These are phyloP conservation scores for Anethum foeniculum DNA, from an alignment of 140 eudicot species.

Conservation along the genomic window DNA sequence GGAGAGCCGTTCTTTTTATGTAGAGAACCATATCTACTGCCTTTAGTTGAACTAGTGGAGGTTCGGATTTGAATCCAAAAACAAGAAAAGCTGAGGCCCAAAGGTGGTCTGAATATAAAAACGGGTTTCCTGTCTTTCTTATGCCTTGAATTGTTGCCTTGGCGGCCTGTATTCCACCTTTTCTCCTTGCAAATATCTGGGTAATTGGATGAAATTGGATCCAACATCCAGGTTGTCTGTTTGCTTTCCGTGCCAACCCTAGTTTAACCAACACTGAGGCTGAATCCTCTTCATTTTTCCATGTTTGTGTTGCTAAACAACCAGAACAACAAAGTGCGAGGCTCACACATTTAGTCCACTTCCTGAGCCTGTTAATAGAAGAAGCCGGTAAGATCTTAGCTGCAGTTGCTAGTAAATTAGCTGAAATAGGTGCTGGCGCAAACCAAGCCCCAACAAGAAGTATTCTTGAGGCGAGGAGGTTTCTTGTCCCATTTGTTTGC, in stretches of 20 bases:
- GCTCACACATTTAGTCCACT: conserved; percentile 44
- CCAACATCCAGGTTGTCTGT: conserved; percentile 40
- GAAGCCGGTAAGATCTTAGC: conserved; percentile 40
- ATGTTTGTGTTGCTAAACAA: conserved; percentile 32
- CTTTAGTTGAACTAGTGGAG: conserved; percentile 70
- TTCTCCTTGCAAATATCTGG: conserved; percentile 35
- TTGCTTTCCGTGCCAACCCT: conserved; percentile 52
- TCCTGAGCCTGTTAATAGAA: conserved; percentile 29
- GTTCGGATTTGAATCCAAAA: conserved; percentile 68
- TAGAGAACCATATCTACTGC: conserved; percentile 57
- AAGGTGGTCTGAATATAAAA: conserved; percentile 42
- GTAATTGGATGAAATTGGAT: conserved; percentile 69
- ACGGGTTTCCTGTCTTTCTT: conserved; percentile 42
- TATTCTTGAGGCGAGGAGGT: conserved; percentile 54
- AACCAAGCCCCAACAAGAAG: conserved; percentile 73
- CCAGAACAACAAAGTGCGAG: conserved; percentile 32
- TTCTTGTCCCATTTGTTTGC: conserved; percentile 36
- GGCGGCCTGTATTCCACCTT: conserved; percentile 44
- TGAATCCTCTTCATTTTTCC: conserved; percentile 62
- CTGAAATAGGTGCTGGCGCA: conserved; percentile 57
- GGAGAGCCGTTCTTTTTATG: conserved; percentile 56
- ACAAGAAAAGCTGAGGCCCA: conserved; percentile 76
- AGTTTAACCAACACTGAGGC: conserved; percentile 52
- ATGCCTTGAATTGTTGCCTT: conserved; percentile 50
- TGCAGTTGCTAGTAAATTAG: conserved; percentile 56